Evolutionary conservation across 371 early-diverging fungal species (phyloP).

Genomic region (Entomophthora muscae): DNA sequence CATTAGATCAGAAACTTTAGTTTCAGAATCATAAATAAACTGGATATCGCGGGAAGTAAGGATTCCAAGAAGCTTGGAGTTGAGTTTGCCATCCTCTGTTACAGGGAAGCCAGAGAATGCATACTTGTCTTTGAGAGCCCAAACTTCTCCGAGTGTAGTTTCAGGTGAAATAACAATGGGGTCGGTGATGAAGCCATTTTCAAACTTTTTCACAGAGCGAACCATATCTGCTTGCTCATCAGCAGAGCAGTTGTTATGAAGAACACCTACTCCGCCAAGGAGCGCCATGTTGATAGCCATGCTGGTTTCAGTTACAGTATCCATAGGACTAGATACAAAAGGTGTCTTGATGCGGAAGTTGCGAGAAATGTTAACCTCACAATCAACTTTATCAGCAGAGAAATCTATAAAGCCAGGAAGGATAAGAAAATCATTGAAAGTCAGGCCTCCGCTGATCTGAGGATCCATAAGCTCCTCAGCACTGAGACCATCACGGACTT

Average conservation of each 20-base stretch:
- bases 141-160: constrained; percentile 73
- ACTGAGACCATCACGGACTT: constrained; percentile 51
- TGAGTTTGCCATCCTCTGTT: constrained; percentile 75
- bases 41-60: constrained; percentile 93
- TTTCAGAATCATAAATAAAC: constrained; percentile 47
- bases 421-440: constrained; percentile 94
- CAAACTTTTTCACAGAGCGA: constrained; percentile 90
- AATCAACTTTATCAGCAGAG: constrained; percentile 52
- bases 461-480: constrained; percentile 55
- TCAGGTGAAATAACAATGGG: constrained; percentile 71
- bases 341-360: constrained; percentile 78
- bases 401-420: constrained; percentile 92
- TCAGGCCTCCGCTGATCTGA: constrained; percentile 63
- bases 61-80: constrained; percentile 83
- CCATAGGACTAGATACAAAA: constrained; percentile 90
- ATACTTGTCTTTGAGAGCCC: constrained; percentile 58
- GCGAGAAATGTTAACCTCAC: constrained; percentile 72
- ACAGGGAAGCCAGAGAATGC: constrained; percentile 96
- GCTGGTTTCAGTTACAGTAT: constrained; percentile 90
- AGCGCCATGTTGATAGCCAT: constrained; percentile 96
- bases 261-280: constrained; percentile 89
- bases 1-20: constrained; percentile 62
- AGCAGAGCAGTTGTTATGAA: constrained; percentile 90
- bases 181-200: constrained; percentile 95
- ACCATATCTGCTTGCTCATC: constrained; percentile 95